Conservation (phyloP, 176 grass and related monocot genomes). For the Avena eriantha region DNA sequence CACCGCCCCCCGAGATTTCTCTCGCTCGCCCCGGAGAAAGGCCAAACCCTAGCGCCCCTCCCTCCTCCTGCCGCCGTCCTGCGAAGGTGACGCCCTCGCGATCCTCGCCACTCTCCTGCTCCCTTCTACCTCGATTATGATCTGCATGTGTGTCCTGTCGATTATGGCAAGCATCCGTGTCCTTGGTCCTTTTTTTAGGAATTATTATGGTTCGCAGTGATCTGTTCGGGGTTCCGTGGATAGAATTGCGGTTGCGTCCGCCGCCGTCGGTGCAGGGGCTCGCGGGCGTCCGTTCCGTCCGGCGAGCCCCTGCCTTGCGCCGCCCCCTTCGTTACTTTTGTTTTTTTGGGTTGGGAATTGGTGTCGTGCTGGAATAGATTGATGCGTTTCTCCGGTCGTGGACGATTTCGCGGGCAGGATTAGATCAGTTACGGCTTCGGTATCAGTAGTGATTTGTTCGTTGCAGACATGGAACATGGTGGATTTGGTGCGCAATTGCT, state of each 20-base stretch:
- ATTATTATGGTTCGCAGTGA: not conserved
- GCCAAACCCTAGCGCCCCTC: conserved; percentile 12
- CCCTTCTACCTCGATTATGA: not conserved
- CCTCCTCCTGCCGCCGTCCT: conserved; percentile 12
- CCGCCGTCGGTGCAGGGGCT: not conserved
- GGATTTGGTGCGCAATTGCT: not conserved
- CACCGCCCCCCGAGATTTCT: conserved; percentile 2
- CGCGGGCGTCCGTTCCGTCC: not conserved
- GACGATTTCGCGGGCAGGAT: not conserved
- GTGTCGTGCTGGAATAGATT: not conserved
- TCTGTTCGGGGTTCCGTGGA: not conserved
- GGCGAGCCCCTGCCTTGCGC: not conserved
- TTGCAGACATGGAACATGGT: not conserved
- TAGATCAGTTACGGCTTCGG: not conserved
- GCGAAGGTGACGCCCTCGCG: not conserved
- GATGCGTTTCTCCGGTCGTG: not conserved
- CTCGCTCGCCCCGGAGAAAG: no score
- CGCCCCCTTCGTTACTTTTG: not conserved
- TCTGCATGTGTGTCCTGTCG: not conserved
- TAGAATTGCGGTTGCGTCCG: not conserved
- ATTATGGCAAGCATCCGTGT: not conserved
- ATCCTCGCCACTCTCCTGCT: not conserved
- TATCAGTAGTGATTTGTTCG: no score
- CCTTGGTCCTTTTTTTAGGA: not conserved
- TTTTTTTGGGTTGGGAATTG: not conserved